Evolutionary conservation across 2,329 filamentous ascomycete species (phyloP).

Genomic region (Aspergillus amoenus): DNA sequence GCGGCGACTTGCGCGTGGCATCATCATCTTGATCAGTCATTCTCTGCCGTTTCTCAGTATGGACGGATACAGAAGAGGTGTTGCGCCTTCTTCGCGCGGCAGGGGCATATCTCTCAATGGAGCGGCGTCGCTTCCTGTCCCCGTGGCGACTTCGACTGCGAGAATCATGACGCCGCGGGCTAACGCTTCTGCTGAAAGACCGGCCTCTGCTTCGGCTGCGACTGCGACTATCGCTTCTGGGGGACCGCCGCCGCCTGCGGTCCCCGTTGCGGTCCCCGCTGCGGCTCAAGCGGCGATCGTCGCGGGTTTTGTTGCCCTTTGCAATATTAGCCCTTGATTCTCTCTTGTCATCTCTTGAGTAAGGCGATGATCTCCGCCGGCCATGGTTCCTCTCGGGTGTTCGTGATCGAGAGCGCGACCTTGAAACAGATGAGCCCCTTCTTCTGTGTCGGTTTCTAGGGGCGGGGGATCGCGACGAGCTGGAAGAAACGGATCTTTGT

Average conservation of each 20-base stretch:
- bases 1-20: conserved; percentile 22
- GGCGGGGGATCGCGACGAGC: conserved; percentile 36
- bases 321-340: conserved; percentile 51
- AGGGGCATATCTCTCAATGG: conserved; percentile 47
- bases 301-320: conserved; percentile 45
- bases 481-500: conserved; percentile 41
- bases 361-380: conserved; percentile 46
- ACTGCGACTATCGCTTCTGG: conserved; percentile 29
- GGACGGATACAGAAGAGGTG: conserved; percentile 43
- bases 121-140: conserved; percentile 45
- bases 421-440: conserved; percentile 36
- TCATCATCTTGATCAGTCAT: conserved; percentile 39
- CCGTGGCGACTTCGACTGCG: conserved; percentile 32
- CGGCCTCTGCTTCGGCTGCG: conserved; percentile 25
- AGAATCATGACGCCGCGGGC: conserved; percentile 31
- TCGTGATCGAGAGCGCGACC: conserved; percentile 36
- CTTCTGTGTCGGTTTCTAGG: conserved; percentile 32
- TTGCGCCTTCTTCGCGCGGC: conserved; percentile 42
- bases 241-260: conserved; percentile 26
- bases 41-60: conserved; percentile 43
- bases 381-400: conserved; percentile 26
- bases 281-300: conserved; percentile 37
- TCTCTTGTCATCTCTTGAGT: conserved; percentile 42
- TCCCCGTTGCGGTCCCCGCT: conserved; percentile 25
- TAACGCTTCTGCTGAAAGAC: conserved; percentile 43